A percentile compares a stretch with the other conserved stretches of the same genome.
phyloP scores from a whole-genome alignment of 352 stramenopile genomes.

The Saprolegnia diclina region DNA sequence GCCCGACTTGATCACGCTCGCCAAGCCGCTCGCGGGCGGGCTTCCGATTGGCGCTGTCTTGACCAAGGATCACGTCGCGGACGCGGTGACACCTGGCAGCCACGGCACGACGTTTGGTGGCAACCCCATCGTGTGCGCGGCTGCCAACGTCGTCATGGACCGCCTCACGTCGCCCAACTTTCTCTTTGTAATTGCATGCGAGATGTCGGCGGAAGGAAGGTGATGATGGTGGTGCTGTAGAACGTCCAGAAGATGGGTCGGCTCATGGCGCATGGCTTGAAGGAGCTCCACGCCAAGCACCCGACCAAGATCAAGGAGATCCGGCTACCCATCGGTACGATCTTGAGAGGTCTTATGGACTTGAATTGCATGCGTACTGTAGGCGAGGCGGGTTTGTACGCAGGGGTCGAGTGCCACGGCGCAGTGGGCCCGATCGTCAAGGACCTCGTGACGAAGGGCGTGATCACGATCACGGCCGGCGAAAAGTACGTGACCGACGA shows the following conservation, averaged over 20 bases:
- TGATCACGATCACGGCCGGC: slow-evolving; percentile 77
- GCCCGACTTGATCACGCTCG: slow-evolving; percentile 95
- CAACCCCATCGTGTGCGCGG: slow-evolving; percentile 93
- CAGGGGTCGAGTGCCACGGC: slow-evolving; percentile 69
- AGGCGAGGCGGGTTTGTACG: slow-evolving; percentile 60
- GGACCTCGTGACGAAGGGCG: slow-evolving; percentile 58
- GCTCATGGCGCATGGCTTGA: slow-evolving; percentile 48
- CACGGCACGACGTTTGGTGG: slow-evolving; percentile 96
- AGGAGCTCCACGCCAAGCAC: slow-evolving; percentile 64
- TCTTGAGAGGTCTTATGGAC: slow-evolving; percentile 2
- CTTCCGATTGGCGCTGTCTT: slow-evolving; percentile 96
- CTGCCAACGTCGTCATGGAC: slow-evolving; percentile 74
- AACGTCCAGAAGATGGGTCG: slow-evolving; percentile 68
- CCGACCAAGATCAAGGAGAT: slow-evolving; percentile 66
- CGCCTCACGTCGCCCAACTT: slow-evolving; percentile 70
- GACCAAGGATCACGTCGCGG: slow-evolving; percentile 84
- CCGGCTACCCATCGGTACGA: slow-evolving; percentile 45
- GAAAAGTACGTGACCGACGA: slow-evolving; percentile 52
- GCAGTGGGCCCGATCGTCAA: slow-evolving; percentile 56
- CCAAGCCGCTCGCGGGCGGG: slow-evolving; percentile 95
- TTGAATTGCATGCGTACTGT: slow-evolving; percentile 1
- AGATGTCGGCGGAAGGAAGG: too few species aligned
- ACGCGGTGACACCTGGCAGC: slow-evolving; percentile 87
- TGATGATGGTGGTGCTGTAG: slow-evolving; percentile 1
- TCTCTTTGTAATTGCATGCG: slow-evolving; percentile 29